These are phyloP conservation scores for Lepidium africanum DNA, from an alignment of 345 rosid species.

Conservation along the genomic window DNA sequence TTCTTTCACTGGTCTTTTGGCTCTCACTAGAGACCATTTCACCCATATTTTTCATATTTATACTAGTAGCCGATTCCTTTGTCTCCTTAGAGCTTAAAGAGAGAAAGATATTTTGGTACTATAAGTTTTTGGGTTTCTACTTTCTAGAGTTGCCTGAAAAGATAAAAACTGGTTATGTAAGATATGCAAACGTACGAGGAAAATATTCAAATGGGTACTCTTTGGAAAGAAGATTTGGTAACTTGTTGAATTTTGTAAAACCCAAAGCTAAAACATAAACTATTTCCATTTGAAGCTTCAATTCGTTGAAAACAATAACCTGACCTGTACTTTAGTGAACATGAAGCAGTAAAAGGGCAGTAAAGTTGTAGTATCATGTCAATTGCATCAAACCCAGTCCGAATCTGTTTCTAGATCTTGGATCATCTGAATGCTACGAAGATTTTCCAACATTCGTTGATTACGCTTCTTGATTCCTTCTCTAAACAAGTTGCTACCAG, in stretches of 20 bases:
- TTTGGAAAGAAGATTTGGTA: too few species aligned
- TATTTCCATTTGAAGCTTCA: too few species aligned
- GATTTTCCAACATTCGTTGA: conserved; percentile 30
- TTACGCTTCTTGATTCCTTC: conserved; percentile 64
- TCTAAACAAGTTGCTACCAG: conserved; percentile 53
- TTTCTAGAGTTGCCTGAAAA: too few species aligned
- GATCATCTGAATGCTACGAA: conserved; percentile 18
- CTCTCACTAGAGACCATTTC: conserved; percentile 7
- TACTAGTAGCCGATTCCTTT: conserved; percentile 9
- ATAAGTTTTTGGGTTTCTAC: too few species aligned
- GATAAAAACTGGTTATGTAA: too few species aligned
- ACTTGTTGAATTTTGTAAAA: too few species aligned
- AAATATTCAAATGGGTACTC: too few species aligned
- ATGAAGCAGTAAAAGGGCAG: background rate
- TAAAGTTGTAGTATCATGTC: background rate
- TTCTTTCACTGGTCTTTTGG: conserved; percentile 17
- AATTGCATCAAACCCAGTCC: background rate
- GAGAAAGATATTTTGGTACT: too few species aligned
- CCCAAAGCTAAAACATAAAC: too few species aligned
- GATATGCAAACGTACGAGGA: too few species aligned
- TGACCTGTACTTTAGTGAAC: too few species aligned
- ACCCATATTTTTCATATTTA: background rate
- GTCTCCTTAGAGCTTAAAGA: background rate
- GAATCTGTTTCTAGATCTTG: background rate
- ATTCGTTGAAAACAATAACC: too few species aligned